phyloP scores from a whole-genome alignment of 176 grass and related monocot species.

The maize (Zea mays) region DNA sequence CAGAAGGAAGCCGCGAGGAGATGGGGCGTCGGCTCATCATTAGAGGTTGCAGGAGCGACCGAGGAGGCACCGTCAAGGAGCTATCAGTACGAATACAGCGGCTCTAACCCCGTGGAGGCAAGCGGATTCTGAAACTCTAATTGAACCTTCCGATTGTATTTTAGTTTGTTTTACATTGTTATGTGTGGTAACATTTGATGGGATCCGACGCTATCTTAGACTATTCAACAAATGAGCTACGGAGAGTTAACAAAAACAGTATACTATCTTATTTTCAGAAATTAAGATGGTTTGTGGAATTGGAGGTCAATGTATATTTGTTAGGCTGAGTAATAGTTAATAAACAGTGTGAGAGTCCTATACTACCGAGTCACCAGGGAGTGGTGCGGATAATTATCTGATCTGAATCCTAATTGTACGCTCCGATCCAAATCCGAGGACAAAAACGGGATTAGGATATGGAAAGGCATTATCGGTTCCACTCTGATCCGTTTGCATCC shows the following conservation, averaged over 20 bases:
- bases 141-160: background rate
- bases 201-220: background rate
- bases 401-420: no score
- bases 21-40: background rate
- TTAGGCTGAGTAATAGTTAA: background rate
- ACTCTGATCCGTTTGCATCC: no score
- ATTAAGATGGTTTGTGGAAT: slow-evolving; percentile 9
- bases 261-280: background rate
- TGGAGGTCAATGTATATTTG: background rate
- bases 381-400: no score
- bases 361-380: background rate
- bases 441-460: no score
- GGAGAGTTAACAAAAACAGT: background rate
- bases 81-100: slow-evolving; percentile 21
- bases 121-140: slow-evolving; percentile 16
- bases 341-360: background rate
- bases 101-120: slow-evolving; percentile 36
- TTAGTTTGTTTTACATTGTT: background rate
- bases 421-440: no score
- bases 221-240: background rate
- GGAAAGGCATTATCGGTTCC: no score
- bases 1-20: slow-evolving; percentile 35
- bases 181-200: background rate
- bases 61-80: slow-evolving; percentile 9
- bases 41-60: background rate